Percentiles rank a stretch among this genome's conserved stretches.
Evolutionary conservation across 305 asterid genomes (phyloP).

Genomic region (Euphrasia arctica): DNA sequence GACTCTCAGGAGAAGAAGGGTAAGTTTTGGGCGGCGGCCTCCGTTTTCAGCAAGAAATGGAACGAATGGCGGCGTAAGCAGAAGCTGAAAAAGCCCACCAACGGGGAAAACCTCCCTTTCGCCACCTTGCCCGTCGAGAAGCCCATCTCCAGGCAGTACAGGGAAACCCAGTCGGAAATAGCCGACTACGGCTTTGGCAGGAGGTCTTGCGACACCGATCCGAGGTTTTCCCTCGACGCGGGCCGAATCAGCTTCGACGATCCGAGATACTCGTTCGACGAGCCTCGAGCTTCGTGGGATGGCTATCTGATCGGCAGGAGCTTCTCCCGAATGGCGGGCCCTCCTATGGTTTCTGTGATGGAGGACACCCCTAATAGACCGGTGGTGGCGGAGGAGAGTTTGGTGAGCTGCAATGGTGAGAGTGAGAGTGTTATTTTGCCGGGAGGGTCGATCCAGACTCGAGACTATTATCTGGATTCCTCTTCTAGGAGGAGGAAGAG

Average conservation of each 20-base stretch:
- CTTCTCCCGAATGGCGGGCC: conserved; percentile 49
- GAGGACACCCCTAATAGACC: conserved; percentile 34
- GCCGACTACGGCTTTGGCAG: conserved; percentile 95
- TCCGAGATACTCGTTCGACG: conserved; percentile 84
- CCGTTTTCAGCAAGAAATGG: conserved; percentile 96
- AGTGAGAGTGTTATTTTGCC: conserved; percentile 40
- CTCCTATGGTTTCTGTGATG: conserved; percentile 85
- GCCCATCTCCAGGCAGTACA: conserved; percentile 71
- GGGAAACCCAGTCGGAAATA: conserved; percentile 90
- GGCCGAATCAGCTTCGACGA: conserved; percentile 91
- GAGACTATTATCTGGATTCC: conserved; percentile 76
- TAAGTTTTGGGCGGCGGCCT: conserved; percentile 85
- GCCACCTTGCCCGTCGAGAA: conserved; percentile 78
- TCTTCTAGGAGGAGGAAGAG: conserved; percentile 85
- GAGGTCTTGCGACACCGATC: conserved; percentile 90
- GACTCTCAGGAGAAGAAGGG: conserved; percentile 57
- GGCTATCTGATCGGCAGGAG: conserved; percentile 71
- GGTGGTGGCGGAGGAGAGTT: conserved; percentile 71
- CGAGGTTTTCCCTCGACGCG: conserved; percentile 88
- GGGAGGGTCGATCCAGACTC: conserved; percentile 86
- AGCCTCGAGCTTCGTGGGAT: conserved; percentile 97
- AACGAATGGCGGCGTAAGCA: conserved; percentile 89
- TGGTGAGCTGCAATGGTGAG: conserved; percentile 26
- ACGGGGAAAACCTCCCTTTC: conserved; percentile 35
- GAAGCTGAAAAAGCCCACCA: conserved; percentile 63